Evolutionary conservation across 352 stramenopile species (phyloP), one percentile per base, ranked within the genome.

Genomic region (Phytophthora sp.): DNA sequence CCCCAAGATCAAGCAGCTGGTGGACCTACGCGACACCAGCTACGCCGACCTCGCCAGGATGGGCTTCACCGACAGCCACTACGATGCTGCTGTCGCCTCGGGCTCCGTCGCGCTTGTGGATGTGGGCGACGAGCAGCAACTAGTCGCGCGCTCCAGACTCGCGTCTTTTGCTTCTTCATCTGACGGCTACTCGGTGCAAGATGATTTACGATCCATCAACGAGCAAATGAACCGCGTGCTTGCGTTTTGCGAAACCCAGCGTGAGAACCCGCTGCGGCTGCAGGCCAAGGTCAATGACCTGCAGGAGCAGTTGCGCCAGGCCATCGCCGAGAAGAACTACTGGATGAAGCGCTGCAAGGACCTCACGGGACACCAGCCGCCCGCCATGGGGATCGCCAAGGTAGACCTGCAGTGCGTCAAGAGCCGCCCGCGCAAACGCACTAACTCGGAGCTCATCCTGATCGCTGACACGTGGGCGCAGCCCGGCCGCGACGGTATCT

Each of bases 331-430:
- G 75, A 96, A 96, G 71, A 94, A 96, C 63, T 94, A 96, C 71
- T 96, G 88, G 88, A 91, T 94, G 79, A 91, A 92, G 64, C 83
- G 84, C 20, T 93, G 84, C 70, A 86, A 92, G 51, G 84, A 91
- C 55, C 72, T 93, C 49, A 77, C 76, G 57, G 70, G 70, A 39
- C 74, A 84, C 56, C 67, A 77, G 38, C 55, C 73, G n/a, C 69
- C 66, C 1, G 70, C 76, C n/a, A 47, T 62, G 7, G 72, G 74
- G 26, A 41, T 60, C 3, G 29, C 55, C 20, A 76, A 77, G 57
- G 56, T 71, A 50, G 70, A 80, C n/a, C 53, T 79, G 9, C 73
- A 88, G 50, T 79, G 61, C 42, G 72, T 80, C 30, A 87, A 87
- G 65, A 86, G 73, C 46, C 72, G 79, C 24, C 71, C 73, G 23